phyloP scores from a whole-genome alignment of 176 grass and related monocot genomes.

The Aegilops longissima region DNA sequence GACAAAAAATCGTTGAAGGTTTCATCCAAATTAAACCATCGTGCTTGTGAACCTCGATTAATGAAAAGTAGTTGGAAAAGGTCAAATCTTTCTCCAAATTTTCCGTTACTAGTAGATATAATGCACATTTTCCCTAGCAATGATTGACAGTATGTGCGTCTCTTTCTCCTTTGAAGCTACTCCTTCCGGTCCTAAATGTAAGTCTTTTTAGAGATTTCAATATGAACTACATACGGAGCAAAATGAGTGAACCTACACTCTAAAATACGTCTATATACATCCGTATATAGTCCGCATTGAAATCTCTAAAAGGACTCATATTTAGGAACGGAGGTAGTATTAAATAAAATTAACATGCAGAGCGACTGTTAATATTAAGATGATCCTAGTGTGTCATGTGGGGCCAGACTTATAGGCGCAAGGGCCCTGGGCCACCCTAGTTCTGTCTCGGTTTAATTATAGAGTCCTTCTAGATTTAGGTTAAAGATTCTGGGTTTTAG shows the following conservation, averaged over 20 bases:
- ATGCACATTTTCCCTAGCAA: not conserved
- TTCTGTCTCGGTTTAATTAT: too few species aligned
- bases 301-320: too few species aligned
- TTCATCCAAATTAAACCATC: not conserved
- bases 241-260: too few species aligned
- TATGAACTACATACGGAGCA: too few species aligned
- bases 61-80: constrained; percentile 2
- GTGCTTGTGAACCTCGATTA: constrained; percentile 6
- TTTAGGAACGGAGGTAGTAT: too few species aligned
- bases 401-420: not conserved
- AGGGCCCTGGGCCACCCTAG: not conserved
- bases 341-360: not conserved
- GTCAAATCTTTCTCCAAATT: not conserved
- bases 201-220: too few species aligned
- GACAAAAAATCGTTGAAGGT: not conserved
- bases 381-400: not conserved
- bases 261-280: too few species aligned
- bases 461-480: not conserved
- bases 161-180: not conserved
- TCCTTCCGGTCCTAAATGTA: too few species aligned
- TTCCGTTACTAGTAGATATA: not conserved
- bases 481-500: not conserved
- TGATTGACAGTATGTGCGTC: not conserved
- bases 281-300: too few species aligned
- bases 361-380: not conserved